A percentile compares a stretch with the other conserved stretches of the same genome.
Conservation (phyloP, 768 basidiomycete genomes). For the Hypsizygus marmoreus region DNA sequence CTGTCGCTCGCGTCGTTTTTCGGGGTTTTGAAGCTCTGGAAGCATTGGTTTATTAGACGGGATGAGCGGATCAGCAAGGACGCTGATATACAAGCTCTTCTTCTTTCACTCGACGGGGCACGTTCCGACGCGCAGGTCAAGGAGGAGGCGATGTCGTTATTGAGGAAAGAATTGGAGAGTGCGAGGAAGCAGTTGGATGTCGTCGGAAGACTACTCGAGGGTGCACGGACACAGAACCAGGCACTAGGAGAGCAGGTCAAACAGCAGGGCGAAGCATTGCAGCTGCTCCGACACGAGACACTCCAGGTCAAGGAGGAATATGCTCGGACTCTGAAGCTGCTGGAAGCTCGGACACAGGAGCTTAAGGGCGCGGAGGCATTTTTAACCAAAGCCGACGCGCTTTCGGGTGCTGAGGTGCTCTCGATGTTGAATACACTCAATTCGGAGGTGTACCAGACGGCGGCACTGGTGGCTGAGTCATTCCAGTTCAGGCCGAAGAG, state of each 20-base stretch:
- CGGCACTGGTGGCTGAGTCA: conserved; percentile 46
- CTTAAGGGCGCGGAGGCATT: conserved; percentile 46
- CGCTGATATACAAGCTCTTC: conserved; percentile 17
- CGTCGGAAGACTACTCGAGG: conserved; percentile 12
- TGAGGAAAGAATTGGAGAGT: conserved; percentile 16
- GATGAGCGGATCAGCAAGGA: background rate
- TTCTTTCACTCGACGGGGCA: conserved; percentile 15
- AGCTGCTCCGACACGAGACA: conserved; percentile 7
- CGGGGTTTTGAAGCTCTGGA: conserved; percentile 29
- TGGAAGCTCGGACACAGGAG: conserved; percentile 29
- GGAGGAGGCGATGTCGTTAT: conserved; percentile 18
- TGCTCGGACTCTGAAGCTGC: conserved; percentile 15
- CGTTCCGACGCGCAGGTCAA: conserved; percentile 13
- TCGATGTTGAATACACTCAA: conserved; percentile 47
- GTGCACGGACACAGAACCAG: conserved; percentile 4
- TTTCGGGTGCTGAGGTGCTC: conserved; percentile 47
- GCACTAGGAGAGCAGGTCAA: conserved; percentile 11
- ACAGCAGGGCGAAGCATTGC: conserved; percentile 8
- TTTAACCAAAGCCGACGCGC: conserved; percentile 41
- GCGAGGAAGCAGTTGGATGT: conserved; percentile 16
- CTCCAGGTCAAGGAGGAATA: conserved; percentile 9
- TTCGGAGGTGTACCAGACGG: conserved; percentile 47
- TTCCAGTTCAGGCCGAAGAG: conserved; percentile 27
- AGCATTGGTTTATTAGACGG: conserved; percentile 12
- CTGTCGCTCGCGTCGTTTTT: conserved; percentile 31